Base-by-base conservation (phyloP, 225 moss, liverwort and hornwort species). In the Marchantia paleacea region DNA sequence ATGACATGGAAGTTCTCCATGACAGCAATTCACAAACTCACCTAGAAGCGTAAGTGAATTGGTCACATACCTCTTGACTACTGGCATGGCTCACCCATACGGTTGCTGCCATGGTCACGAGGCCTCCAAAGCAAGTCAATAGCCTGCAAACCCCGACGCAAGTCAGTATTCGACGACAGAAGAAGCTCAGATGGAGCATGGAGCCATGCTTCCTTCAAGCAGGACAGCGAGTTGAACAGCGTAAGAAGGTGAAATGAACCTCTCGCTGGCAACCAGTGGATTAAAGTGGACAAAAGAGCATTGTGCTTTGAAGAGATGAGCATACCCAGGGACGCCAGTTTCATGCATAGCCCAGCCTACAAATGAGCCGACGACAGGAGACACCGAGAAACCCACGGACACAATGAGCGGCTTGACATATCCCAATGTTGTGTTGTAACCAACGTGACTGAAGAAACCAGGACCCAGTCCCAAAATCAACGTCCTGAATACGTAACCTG, bases 41-140 rank as follows among this genome's bases (percentile, higher is more conserved):
- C 39, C n/a, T 2, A 39, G 2, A 5, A 39, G 39, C 2, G 2
- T 39, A 5, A 39, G 39, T 39, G 5, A 5, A 39, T 39, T 39
- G 39, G 39, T 70, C 72, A 72, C 55, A 12, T 20, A 75, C 75
- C 75, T 75, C 50, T 7, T 24, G 12, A 10, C 66, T 71, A 54
- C 84, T 90, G 6, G 82, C 85, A 84, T 87, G 90, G 78, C 80
- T 95, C 81, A 92, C 85, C 85, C 88, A 88, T 50, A 95, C 69
- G 0, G 89, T 95, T 78, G 91, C 93, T 51, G 51, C 7, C n/a
- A 92, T 73, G 80, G 93, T 81, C 80, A 95, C 81, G 30, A 84
- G 19, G 68, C 95, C 95, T 84, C 93, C 93, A 5, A 90, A 39
- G 76, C 89, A 84, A 55, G 95, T 92, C 91, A 91, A 89, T 30